Base-by-base conservation (phyloP, 768 basidiomycete species). In the Lenzites betulinus region DNA sequence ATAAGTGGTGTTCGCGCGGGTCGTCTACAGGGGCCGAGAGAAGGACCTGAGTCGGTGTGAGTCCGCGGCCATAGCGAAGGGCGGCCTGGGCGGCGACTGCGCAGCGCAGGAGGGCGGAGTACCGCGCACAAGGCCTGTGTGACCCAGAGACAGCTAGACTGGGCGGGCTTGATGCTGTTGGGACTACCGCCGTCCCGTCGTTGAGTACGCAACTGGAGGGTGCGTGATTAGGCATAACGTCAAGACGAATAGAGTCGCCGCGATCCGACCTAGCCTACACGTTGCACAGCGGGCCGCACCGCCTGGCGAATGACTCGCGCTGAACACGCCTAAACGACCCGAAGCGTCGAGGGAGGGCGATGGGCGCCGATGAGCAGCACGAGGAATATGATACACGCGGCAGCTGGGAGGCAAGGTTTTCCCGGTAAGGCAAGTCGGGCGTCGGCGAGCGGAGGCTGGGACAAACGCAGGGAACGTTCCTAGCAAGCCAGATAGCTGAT, bases 401-500 rank as follows among this genome's bases (percentile, higher is more conserved):
- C 30, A n/a, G 23, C 57, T 51, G 57, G 62, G 25, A 55, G 57
- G 57, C 62, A 26, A 18, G 26, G 41, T 35, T 59, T 25, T 16
- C 62, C 57, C 36, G n/a, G 50, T 51, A 2, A 7, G 28, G 62
- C 48, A 63, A 49, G 23, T 59, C 26, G 42, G 33, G 58, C 56
- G 53, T 58, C 57, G 53, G 55, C 28, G 44, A n/a, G 39, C 20
- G 62, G 62, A 63, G 62, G 25, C 51, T 63, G 42, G 35, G n/a
- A 15, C 18, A 39, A 42, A 38, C 42, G 35, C 42, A 54, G 42
- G 13, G 53, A 36, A 26, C 42, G 15, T 54, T 46, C 53, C n/a
- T 42, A 18, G 53, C 23, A 20, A 49, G 41, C 26, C 44, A 47
- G 35, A 51, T 51, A 33, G 30, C 30, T 33, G 5, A 33, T 28